These are phyloP conservation scores for Eragrostis nindensis DNA, from an alignment of 176 grass and related monocot species.

Conservation along the genomic window DNA sequence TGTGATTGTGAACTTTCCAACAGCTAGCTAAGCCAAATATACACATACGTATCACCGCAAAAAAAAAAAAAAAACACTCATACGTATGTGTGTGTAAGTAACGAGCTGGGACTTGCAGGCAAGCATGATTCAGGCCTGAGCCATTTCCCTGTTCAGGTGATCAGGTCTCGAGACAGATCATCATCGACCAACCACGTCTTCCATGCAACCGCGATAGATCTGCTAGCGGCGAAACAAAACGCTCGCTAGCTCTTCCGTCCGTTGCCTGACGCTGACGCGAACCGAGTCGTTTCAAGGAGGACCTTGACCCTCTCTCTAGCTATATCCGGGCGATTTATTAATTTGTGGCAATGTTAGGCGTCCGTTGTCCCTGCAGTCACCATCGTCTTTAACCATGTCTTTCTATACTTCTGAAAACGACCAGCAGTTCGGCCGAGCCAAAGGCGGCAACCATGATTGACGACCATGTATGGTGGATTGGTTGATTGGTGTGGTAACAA, in stretches of 20 bases:
- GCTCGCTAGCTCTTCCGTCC: neutral
- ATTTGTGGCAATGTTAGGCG: neutral
- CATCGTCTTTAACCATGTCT: neutral
- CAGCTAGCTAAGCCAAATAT: too few relatives aligned
- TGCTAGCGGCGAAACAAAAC: too few relatives aligned
- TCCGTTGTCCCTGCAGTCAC: neutral
- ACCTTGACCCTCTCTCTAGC: too few relatives aligned
- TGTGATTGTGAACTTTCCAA: too few relatives aligned
- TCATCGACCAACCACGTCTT: too few relatives aligned
- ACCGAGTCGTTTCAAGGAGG: too few relatives aligned
- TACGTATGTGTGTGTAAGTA: neutral
- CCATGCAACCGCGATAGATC: neutral
- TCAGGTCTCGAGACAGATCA: neutral
- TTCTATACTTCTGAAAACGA: neutral
- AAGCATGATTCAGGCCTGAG: neutral
- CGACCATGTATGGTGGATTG: constrained; percentile 8
- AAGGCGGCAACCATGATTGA: neutral
- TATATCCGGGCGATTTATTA: too few relatives aligned
- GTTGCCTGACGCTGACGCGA: neutral
- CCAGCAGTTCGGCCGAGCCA: neutral
- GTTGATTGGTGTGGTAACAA: neutral
- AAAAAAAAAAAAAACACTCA: too few relatives aligned
- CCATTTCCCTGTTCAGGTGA: neutral
- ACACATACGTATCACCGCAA: too few relatives aligned
- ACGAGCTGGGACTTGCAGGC: neutral